Evolutionary conservation across 2,329 filamentous ascomycete genomes (phyloP), one percentile per base, ranked within the genome.

Genomic region (Truncatella angustata): DNA sequence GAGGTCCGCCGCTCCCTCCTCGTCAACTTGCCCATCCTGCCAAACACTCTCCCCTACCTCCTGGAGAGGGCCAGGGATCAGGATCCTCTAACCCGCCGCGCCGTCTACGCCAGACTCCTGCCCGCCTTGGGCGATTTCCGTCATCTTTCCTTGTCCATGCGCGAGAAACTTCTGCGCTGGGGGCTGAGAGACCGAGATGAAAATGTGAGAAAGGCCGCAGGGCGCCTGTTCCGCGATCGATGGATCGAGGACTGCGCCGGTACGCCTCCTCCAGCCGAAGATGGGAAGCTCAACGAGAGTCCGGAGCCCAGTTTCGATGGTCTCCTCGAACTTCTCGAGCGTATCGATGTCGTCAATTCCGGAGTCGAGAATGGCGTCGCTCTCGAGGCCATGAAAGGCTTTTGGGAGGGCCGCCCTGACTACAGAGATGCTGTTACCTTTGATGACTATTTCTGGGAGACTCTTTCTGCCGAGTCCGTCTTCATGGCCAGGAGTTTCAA

Each of bases 231-330:
- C 73, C 85, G 88, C 55, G 92, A 97, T 65, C 84, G 91, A n/a
- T 99, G 94, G 94, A 93, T 99, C 55, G 93, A 97, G 65, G 91
- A 97, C 64, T 97, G 92, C 62, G 91, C 89, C 5, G 87, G 87
- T 2, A 77, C 81, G 1, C 75, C 79, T 6, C 80, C 85, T 34
- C 81, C 82, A 45, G 76, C 78, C 16, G 82, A 83, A 35, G 73
- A 80, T 9, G 80, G 80, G 26, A 79, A 79, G 44, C 77, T 79
- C 4, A 72, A 72, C 14, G 78, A 84, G 53, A 72, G 81, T 5
- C 78, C 81, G 1, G 78, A 80, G 1, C 88, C 89, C 0, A 93
- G 80, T 54, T 81, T 94, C 9, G 87, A 93, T n/a, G 91, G 88
- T 0, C 77, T 99, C 5, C 80, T 94, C 3, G 94, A 99, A 68